These are phyloP conservation scores for Coniochaeta sp. DNA, from an alignment of 2,329 filamentous ascomycete genomes.

Conservation along the genomic window DNA sequence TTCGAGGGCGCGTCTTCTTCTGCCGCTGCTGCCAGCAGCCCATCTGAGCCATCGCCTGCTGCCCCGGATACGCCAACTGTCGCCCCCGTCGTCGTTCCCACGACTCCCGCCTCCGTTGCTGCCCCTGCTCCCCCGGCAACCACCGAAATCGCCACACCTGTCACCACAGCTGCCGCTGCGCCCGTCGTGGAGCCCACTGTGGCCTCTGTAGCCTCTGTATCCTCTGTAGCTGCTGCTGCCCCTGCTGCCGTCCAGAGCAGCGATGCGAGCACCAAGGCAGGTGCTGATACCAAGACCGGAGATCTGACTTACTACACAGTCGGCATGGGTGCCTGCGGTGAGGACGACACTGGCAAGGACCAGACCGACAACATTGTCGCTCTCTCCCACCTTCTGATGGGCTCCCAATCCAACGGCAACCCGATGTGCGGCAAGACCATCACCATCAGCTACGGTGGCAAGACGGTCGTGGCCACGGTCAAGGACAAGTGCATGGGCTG, in stretches of 20 bases:
- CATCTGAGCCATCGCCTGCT: slow-evolving; percentile 6
- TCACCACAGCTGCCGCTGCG: slow-evolving; percentile 9
- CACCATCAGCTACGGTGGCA: slow-evolving; percentile 54
- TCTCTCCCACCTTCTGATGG: slow-evolving; percentile 59
- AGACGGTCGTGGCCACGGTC: slow-evolving; percentile 49
- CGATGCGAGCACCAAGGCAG: slow-evolving; percentile 14
- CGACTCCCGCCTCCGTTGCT: slow-evolving; percentile 15
- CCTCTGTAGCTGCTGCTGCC: slow-evolving; percentile 15
- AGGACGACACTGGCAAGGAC: slow-evolving; percentile 50
- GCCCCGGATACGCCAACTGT: slow-evolving; percentile 17
- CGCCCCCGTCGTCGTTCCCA: slow-evolving; percentile 15
- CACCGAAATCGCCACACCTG: too few species aligned
- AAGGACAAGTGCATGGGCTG: slow-evolving; percentile 75
- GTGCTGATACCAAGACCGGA: slow-evolving; percentile 38
- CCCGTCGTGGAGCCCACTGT: slow-evolving; percentile 5
- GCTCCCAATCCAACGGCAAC: slow-evolving; percentile 56
- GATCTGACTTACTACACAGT: slow-evolving; percentile 70
- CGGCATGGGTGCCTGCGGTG: slow-evolving; percentile 63
- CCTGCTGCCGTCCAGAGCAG: slow-evolving; percentile 11
- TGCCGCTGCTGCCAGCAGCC: slow-evolving; percentile 6
- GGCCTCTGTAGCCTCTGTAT: slow-evolving; percentile 14
- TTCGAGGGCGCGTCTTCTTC: slow-evolving; percentile 19
- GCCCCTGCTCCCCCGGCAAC: slow-evolving; percentile 10
- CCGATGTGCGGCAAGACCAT: slow-evolving; percentile 63
- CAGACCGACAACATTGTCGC: slow-evolving; percentile 57